Base-by-base conservation (phyloP, 768 basidiomycete genomes). In the Scleroderma bovista region DNA sequence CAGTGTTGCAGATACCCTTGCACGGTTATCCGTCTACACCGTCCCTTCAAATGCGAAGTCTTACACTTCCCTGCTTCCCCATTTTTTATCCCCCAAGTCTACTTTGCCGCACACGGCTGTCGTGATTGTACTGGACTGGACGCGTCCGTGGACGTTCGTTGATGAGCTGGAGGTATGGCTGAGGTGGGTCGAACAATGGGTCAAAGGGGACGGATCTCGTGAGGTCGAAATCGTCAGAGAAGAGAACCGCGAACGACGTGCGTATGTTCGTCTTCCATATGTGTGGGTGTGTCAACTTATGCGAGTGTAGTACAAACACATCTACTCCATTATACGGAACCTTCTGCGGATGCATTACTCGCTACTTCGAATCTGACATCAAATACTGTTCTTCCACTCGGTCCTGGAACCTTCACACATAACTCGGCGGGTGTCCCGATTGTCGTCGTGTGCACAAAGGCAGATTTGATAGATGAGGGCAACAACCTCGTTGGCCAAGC, bases 91-190 rank as follows among this genome's bases (percentile, higher is more conserved):
- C 1, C 84, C 91, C 1, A 75, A 80, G 50, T 71, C 77, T 24
- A 72, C 80, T 6, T 67, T 91, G 12, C 77, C 79, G 3, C 84
- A 90, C 54, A 86, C 87, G 0, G 72, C 90, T 26, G 81, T 93
- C 40, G 70, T 96, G 60, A 87, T 98, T 57, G 81, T 85, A 0
- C 72, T 99, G 10, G 95, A 99, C 66, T 99, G 96, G 95, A 95
- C 93, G 57, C 80, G 80, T 56, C 95, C 95, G 1, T 94, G 91
- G 83, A 80, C 84, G 1, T 98, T 98, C 65, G 71, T 96, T 2
- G 80, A 86, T 13, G 87, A 97, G 60, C 69, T 99, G 10, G 73
- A 88, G 53, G 77, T 71, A 41, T 98, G 95, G 95, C 69, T 98
- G 42, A 68, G 64, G 41, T 93, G 93, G 89, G 75, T 96, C 6